These are phyloP conservation scores for Hemerocallis citrina DNA, from an alignment of 106 monocot species.

Conservation along the genomic window DNA sequence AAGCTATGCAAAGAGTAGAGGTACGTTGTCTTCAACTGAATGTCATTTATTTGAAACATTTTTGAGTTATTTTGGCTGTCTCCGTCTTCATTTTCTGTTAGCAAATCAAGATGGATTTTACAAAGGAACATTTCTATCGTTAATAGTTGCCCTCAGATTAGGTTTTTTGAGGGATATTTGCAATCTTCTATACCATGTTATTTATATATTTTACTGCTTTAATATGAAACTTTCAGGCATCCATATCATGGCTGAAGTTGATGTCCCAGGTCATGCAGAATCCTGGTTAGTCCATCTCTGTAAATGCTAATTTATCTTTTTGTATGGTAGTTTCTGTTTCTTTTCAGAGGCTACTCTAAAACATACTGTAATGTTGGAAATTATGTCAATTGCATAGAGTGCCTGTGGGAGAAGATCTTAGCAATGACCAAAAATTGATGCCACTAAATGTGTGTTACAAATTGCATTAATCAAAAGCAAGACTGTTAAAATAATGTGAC, in stretches of 20 bases:
- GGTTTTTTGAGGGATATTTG: not conserved
- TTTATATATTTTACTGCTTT: slow-evolving; percentile 5
- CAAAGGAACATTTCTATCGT: not conserved
- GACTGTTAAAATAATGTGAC: too few relatives aligned
- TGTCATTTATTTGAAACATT: not conserved
- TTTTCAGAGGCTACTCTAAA: not conserved
- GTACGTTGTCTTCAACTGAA: slow-evolving; percentile 19
- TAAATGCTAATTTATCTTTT: not conserved
- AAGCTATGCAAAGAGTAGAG: slow-evolving; percentile 95
- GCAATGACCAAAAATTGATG: not conserved
- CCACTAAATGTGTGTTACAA: not conserved
- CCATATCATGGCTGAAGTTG: slow-evolving; percentile 91
- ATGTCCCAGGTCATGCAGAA: slow-evolving; percentile 94
- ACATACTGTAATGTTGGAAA: not conserved
- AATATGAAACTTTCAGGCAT: slow-evolving; percentile 45
- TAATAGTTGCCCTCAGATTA: not conserved
- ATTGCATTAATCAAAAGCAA: not conserved
- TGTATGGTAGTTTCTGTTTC: not conserved
- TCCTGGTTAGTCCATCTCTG: slow-evolving; percentile 60
- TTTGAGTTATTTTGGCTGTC: not conserved
- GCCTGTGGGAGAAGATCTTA: not conserved
- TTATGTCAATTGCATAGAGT: not conserved
- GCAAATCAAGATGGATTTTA: not conserved
- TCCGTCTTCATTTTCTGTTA: not conserved
- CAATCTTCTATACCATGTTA: not conserved